phyloP scores from a whole-genome alignment of 106 monocot species.

The Chionographis japonica region DNA sequence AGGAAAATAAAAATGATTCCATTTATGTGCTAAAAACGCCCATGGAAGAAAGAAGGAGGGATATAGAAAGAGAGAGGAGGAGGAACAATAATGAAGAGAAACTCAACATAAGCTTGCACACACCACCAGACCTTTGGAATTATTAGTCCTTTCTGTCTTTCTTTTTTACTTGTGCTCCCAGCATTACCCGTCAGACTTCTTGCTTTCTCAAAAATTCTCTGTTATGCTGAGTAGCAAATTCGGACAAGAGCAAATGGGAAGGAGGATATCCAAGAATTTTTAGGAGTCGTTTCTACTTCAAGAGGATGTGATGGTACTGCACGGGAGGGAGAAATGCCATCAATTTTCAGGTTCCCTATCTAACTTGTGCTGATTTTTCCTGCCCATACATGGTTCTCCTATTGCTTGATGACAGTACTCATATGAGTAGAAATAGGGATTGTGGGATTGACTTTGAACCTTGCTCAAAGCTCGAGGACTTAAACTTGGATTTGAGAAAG shows the following conservation, averaged over 20 bases:
- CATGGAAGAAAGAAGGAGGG: too few relatives aligned
- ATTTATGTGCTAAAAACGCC: too few relatives aligned
- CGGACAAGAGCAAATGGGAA: background rate
- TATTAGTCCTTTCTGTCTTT: background rate
- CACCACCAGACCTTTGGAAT: too few relatives aligned
- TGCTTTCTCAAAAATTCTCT: background rate
- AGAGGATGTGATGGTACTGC: background rate
- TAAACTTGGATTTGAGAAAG: conserved; percentile 42
- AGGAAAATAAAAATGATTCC: too few relatives aligned
- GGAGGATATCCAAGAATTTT: background rate
- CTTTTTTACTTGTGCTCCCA: background rate
- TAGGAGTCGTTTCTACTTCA: background rate
- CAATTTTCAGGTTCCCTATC: background rate
- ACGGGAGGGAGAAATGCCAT: background rate
- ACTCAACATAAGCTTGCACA: too few relatives aligned
- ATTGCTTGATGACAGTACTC: conserved; percentile 14
- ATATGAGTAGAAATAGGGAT: conserved; percentile 37
- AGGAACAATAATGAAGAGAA: too few relatives aligned
- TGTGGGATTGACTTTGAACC: conserved; percentile 49
- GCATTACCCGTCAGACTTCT: background rate
- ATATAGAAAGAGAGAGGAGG: too few relatives aligned
- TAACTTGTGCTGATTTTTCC: background rate
- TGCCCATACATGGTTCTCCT: background rate
- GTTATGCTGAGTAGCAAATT: background rate
- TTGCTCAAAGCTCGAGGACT: conserved; percentile 52